Percentiles rank a stretch among this genome's conserved stretches.
Conservation (phyloP, 441 rosid genomes). For the Macaranga tanarius region DNA sequence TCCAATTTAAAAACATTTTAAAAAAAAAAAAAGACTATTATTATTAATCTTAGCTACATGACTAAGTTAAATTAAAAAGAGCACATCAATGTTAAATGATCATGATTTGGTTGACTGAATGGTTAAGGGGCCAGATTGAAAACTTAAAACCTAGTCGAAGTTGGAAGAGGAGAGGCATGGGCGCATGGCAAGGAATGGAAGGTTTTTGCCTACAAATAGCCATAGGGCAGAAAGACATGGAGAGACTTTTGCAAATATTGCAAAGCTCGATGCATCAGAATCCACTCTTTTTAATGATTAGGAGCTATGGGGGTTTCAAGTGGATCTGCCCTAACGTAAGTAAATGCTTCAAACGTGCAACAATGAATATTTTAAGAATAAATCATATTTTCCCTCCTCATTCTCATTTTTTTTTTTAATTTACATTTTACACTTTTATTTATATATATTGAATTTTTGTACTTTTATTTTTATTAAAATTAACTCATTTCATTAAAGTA, state of each 20-base stretch:
- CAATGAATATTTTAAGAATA: background rate
- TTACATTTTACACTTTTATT: too few relatives aligned
- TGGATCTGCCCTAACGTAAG: constrained; percentile 25
- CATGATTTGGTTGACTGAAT: constrained; percentile 1
- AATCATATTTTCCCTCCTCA: constrained; percentile 15
- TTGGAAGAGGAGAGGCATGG: background rate
- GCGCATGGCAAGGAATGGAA: background rate
- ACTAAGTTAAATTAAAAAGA: background rate
- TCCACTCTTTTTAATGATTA: constrained; percentile 38
- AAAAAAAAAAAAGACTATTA: too few relatives aligned
- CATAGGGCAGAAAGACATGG: background rate
- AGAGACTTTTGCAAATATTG: constrained; percentile 9
- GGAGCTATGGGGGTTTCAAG: constrained; percentile 24
- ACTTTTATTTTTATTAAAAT: too few relatives aligned
- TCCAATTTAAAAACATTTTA: background rate
- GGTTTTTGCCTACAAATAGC: background rate
- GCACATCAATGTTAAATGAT: background rate
- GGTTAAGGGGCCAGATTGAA: constrained; percentile 2
- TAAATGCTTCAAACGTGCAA: constrained; percentile 6
- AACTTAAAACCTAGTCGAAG: background rate
- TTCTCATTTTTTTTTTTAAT: too few relatives aligned
- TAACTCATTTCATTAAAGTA: too few relatives aligned
- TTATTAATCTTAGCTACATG: too few relatives aligned
- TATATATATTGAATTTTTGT: too few relatives aligned
- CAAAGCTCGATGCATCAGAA: constrained; percentile 48